Conservation (phyloP, 2,329 filamentous ascomycete genomes). For the Alternaria sp. region DNA sequence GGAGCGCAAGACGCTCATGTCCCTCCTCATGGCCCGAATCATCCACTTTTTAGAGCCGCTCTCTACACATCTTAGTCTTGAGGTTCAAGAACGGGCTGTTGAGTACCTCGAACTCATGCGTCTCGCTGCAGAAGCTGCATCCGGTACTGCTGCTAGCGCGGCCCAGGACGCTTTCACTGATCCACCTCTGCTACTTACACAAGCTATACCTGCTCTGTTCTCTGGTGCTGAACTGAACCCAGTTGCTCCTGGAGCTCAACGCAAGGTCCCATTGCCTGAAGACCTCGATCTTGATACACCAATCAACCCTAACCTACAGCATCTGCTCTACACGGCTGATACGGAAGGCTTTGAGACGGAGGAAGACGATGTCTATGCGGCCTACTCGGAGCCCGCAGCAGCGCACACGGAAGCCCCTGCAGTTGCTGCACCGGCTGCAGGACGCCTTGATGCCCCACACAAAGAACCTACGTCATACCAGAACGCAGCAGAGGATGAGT, state of each 20-base stretch:
- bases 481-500: slow-evolving; percentile 56
- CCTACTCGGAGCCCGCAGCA: slow-evolving; percentile 56
- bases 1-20: slow-evolving; percentile 75
- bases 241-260: slow-evolving; percentile 81
- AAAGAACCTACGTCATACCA: slow-evolving; percentile 56
- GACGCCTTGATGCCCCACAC: slow-evolving; percentile 53
- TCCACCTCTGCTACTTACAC: slow-evolving; percentile 83
- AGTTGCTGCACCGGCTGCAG: slow-evolving; percentile 51
- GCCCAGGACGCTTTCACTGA: slow-evolving; percentile 75
- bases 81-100: slow-evolving; percentile 93
- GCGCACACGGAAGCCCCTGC: slow-evolving; percentile 29
- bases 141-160: slow-evolving; percentile 65
- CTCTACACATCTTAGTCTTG: slow-evolving; percentile 81
- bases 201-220: slow-evolving; percentile 89
- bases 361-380: slow-evolving; percentile 57
- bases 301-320: slow-evolving; percentile 77
- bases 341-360: slow-evolving; percentile 55
- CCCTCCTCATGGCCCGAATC: slow-evolving; percentile 81
- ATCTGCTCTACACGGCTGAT: slow-evolving; percentile 67
- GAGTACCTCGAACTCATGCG: slow-evolving; percentile 91
- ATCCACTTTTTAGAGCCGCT: slow-evolving; percentile 83
- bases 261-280: slow-evolving; percentile 81
- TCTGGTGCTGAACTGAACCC: slow-evolving; percentile 89
- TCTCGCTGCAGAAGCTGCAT: slow-evolving; percentile 81
- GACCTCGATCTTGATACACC: slow-evolving; percentile 80